Base-by-base conservation (phyloP, 2,329 filamentous ascomycete species). In the Mollisia scopiformis region DNA sequence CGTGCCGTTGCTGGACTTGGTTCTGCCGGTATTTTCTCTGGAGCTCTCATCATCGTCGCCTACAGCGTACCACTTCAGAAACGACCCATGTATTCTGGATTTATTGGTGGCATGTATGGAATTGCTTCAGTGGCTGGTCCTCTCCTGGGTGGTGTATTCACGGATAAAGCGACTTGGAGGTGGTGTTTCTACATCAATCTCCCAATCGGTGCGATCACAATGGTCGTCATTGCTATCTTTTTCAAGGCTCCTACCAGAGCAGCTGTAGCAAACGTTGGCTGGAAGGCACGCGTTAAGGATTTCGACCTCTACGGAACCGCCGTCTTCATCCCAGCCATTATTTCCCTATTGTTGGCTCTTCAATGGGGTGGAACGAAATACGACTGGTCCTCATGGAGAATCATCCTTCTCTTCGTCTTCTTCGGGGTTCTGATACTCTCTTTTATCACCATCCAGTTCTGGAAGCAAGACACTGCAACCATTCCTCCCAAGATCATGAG, bases 221-320 rank as follows among this genome's bases (percentile, higher is more conserved):
- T 81, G 10, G 55, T 70, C 2, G 61, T 79, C 25, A 66, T 77
- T n/a, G 67, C 80, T 11, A 72, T 79, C 7, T 55, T 77, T 50
- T 74, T 84, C 10, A 74, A 80, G 33, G 60, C 78, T 78, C 21
- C 70, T 78, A 43, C 73, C 71, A 51, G 73, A 74, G 43, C 62
- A 53, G 50, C 61, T 4, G 62, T 68, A 1, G 57, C 73, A 79
- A 41, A 78, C 78, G 10, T 69, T 78, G 52, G 73, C 72, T 57
- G 73, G 75, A 55, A 65, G 61, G 55, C 65, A 61, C 61, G 69
- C 33, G 52, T 72, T 46, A 55, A 62, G 43, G 70, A 73, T 16
- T 63, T 78, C 19, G 76, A 78, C 56, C 54, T 74, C 0, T 59
- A 75, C 30, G 76, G 77, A 14, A 74, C 73, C 1, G 55, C 64